Conservation (phyloP, 345 rosid species). For the Microthlaspi erraticum region DNA sequence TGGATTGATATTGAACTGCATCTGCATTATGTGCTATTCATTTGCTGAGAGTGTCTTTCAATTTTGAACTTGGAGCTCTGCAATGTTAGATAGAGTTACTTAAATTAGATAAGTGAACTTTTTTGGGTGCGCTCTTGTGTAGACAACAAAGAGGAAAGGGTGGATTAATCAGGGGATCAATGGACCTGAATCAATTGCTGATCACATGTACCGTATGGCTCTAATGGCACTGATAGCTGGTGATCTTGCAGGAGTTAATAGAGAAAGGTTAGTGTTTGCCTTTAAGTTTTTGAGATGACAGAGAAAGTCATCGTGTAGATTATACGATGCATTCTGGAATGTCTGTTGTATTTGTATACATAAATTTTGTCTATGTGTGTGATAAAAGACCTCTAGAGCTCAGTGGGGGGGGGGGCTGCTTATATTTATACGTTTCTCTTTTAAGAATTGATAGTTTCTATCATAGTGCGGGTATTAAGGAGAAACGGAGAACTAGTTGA, state of each 20-base stretch:
- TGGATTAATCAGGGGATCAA: conserved; percentile 89
- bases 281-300: background rate
- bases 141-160: conserved; percentile 96
- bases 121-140: background rate
- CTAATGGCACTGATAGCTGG: conserved; percentile 82
- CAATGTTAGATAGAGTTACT: too few species aligned
- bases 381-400: background rate
- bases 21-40: background rate
- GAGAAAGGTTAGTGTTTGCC: conserved; percentile 55
- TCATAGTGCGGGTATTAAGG: too few species aligned
- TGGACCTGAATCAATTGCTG: conserved; percentile 88
- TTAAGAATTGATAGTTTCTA: conserved; percentile 10
- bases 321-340: background rate
- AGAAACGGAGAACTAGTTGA: background rate
- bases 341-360: conserved; percentile 7
- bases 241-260: conserved; percentile 74
- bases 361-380: background rate
- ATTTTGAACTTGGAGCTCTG: conserved; percentile 10
- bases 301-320: background rate
- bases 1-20: background rate
- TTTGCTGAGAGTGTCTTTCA: background rate
- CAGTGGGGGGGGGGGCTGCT: background rate
- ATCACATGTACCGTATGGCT: conserved; percentile 97
- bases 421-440: background rate
- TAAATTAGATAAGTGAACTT: conserved; percentile 18